Evolutionary conservation across 352 stramenopile species (phyloP), one percentile per base, ranked within the genome.

Genomic region (Phytopythium boreale): DNA sequence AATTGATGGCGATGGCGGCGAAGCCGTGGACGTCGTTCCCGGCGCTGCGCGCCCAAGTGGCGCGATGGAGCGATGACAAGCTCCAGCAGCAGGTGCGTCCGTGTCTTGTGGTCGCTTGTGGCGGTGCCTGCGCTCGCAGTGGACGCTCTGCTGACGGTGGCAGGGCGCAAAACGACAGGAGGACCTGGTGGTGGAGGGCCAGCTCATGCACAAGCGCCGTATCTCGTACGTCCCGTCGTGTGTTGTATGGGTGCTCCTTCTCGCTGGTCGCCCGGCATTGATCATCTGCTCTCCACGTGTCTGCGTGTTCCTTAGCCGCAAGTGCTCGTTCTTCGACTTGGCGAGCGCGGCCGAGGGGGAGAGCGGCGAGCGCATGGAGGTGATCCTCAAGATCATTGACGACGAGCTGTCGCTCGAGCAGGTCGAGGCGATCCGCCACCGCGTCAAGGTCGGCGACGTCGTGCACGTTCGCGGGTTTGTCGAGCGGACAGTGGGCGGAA

Each of bases 241-340:
- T 36, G 3, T 3, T 8, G 4, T 3, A 36, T 8, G 59, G 1
- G 41, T 17, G 20, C 12, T 15, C 14, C 39, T 20, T 17, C 20
- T 10, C 4, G 34, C 34, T 39, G 7, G 1, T 39, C 10, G 10
- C 10, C 11, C 1, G 10, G 34, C 11, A 7, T 39, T 39, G 34
- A 14, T 7, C 4, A 3, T 39, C 29, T 39, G 34, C 34, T 39
- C 10, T 39, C 3, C 34, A 39, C 34, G 10, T 39, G 1, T 39
- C 3, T 34, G 2, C 22, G 17, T 63, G 20, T 10, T 51, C 1
- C n/a, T 3, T 22, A 91, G 84, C 26, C 79, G 82, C 17, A 88
- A 77, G 61, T 92, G 81, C 61, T 89, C 77, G 20, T 94, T 94
- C 74, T 91, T 82, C 44, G 86, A 94, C 66, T 63, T 94, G 56